Evolutionary conservation across 75 land plant genomes (phyloP).

Genomic region (Pinus taeda): DNA sequence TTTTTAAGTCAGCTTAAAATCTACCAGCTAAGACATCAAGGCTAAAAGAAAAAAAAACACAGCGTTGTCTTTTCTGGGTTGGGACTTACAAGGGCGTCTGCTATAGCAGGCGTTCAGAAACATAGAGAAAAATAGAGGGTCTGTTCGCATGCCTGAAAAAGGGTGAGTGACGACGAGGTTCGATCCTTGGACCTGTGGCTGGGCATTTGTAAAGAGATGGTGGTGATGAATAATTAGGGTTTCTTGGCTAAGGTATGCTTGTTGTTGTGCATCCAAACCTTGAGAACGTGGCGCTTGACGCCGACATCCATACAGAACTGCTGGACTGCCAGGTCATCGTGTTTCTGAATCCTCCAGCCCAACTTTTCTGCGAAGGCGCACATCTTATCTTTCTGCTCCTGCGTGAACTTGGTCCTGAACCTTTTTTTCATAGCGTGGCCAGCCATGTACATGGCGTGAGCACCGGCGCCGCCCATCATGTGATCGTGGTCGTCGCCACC

Average conservation of each 20-base stretch:
- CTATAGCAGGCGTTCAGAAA: no score
- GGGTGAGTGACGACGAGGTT: no score
- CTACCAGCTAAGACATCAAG: no score
- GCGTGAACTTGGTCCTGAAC: conserved; percentile 51
- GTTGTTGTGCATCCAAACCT: conserved; percentile 93
- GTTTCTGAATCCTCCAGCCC: conserved; percentile 82
- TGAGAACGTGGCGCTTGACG: conserved; percentile 73
- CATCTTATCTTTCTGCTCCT: conserved; percentile 73
- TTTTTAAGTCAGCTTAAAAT: no score
- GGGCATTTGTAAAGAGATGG: no score
- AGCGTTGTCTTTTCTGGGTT: no score
- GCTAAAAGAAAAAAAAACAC: no score
- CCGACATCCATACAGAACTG: conserved; percentile 63
- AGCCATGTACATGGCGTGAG: background rate
- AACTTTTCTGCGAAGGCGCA: conserved; percentile 49
- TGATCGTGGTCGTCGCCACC: conserved; percentile 3
- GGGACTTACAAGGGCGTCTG: no score
- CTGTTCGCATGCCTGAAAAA: no score
- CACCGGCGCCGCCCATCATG: background rate
- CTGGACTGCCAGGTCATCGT: conserved; percentile 69
- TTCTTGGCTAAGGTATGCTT: conserved; percentile 52
- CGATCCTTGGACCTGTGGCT: no score
- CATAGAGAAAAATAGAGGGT: no score
- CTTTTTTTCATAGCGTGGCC: conserved; percentile 1
- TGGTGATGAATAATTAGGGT: no score